phyloP scores from a whole-genome alignment of 2,329 filamentous ascomycete genomes.

The Ophiostoma piceae region DNA sequence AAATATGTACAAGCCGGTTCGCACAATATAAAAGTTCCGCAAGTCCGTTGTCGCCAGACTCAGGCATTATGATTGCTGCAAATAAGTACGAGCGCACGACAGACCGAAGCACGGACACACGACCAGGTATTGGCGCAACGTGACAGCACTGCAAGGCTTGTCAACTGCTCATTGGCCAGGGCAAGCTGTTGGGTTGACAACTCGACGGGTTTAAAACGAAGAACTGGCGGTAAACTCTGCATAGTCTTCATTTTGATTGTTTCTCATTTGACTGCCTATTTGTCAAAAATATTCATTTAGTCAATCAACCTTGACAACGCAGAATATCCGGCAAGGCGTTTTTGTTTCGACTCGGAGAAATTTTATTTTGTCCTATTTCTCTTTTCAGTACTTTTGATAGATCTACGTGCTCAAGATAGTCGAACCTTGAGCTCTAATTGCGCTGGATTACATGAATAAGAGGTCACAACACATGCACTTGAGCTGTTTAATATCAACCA shows the following conservation, averaged over 20 bases:
- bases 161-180: conserved; percentile 7
- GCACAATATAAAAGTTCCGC: neutral
- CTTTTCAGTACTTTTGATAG: neutral
- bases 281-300: too few species aligned
- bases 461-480: neutral
- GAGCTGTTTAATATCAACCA: neutral
- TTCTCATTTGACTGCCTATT: too few species aligned
- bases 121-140: neutral
- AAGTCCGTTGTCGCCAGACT: neutral
- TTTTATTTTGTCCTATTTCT: neutral
- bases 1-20: neutral
- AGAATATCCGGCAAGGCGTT: neutral
- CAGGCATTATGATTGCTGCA: neutral
- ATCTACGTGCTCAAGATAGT: neutral
- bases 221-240: conserved; percentile 17
- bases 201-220: conserved; percentile 17
- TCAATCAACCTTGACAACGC: neutral
- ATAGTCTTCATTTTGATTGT: neutral
- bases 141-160: conserved; percentile 4
- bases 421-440: neutral
- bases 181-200: conserved; percentile 6
- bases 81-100: neutral
- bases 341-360: too few species aligned
- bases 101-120: neutral
- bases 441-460: neutral